Percentiles rank a stretch among this genome's conserved stretches.
phyloP scores from a whole-genome alignment of 148 eudicot genomes.

The Vaccinium vitisidaea region DNA sequence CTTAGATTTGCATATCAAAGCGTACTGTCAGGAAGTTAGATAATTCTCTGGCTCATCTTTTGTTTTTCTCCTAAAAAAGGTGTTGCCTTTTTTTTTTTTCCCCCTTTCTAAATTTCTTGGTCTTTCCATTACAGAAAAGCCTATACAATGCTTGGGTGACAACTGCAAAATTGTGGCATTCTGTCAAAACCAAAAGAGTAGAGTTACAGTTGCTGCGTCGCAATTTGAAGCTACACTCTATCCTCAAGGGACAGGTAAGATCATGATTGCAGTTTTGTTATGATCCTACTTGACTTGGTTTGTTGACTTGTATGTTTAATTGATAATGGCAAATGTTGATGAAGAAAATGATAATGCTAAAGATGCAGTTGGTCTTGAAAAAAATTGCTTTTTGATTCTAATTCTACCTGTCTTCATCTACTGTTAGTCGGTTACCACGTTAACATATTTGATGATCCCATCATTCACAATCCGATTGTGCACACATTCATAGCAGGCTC shows the following conservation, averaged over 20 bases:
- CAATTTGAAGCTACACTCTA: conserved; percentile 61
- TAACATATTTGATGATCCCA: not conserved
- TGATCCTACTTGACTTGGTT: conserved; percentile 4
- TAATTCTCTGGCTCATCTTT: not conserved
- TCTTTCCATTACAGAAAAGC: conserved; percentile 50
- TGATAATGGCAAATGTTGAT: too few species aligned
- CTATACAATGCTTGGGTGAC: conserved; percentile 69
- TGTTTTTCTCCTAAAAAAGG: not conserved
- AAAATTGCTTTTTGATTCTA: not conserved
- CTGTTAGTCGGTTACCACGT: not conserved
- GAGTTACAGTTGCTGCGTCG: conserved; percentile 57
- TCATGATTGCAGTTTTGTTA: not conserved
- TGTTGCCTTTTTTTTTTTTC: not conserved
- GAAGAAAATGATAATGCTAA: too few species aligned
- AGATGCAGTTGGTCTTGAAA: not conserved
- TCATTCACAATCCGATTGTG: not conserved
- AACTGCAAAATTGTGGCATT: conserved; percentile 50
- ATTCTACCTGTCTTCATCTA: not conserved
- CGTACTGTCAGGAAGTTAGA: not conserved
- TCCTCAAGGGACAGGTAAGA: conserved; percentile 76
- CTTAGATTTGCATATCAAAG: not conserved
- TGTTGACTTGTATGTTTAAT: not conserved
- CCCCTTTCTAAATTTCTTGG: conserved; percentile 21
- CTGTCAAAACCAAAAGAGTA: conserved; percentile 50
- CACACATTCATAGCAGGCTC: not conserved